These are phyloP conservation scores for Saturnispora ahearnii DNA, from an alignment of 805 yeast species.

Conservation along the genomic window DNA sequence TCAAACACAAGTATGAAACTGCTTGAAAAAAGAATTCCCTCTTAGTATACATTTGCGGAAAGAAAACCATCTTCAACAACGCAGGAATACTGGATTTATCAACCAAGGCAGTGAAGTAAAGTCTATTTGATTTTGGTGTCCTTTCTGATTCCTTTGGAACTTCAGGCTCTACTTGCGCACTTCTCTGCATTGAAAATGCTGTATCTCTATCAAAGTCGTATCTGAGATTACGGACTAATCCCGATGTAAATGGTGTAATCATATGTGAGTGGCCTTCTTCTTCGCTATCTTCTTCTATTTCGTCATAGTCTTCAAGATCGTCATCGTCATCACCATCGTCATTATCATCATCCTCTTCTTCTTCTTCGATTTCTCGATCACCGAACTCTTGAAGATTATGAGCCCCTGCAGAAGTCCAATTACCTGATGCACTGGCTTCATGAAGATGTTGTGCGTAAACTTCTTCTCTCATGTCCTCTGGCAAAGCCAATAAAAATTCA, in stretches of 20 bases:
- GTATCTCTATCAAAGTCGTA: neutral
- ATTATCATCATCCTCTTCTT: conserved; percentile 15
- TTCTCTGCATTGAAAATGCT: conserved; percentile 6
- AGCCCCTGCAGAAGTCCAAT: neutral
- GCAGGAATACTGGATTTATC: conserved; percentile 74
- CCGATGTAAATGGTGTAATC: neutral
- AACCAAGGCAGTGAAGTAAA: conserved; percentile 54
- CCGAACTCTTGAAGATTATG: neutral
- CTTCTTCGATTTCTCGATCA: conserved; percentile 17
- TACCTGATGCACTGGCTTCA: conserved; percentile 50
- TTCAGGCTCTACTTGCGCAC: neutral
- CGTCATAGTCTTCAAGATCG: conserved; percentile 5
- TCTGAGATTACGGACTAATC: neutral
- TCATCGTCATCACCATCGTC: conserved; percentile 17
- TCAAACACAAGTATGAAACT: conserved; percentile 57
- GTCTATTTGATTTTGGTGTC: conserved; percentile 27
- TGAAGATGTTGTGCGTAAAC: conserved; percentile 79
- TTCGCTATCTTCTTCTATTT: conserved; percentile 18
- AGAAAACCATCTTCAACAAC: conserved; percentile 57
- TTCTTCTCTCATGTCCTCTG: conserved; percentile 89
- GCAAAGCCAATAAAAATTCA: conserved; percentile 79
- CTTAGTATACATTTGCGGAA: conserved; percentile 57
- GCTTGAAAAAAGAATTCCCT: conserved; percentile 59
- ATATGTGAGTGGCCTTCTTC: conserved; percentile 14
- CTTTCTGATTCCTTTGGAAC: neutral